phyloP scores from a whole-genome alignment of 495 filamentous ascomycete genomes.

The Podospora appendiculata region DNA sequence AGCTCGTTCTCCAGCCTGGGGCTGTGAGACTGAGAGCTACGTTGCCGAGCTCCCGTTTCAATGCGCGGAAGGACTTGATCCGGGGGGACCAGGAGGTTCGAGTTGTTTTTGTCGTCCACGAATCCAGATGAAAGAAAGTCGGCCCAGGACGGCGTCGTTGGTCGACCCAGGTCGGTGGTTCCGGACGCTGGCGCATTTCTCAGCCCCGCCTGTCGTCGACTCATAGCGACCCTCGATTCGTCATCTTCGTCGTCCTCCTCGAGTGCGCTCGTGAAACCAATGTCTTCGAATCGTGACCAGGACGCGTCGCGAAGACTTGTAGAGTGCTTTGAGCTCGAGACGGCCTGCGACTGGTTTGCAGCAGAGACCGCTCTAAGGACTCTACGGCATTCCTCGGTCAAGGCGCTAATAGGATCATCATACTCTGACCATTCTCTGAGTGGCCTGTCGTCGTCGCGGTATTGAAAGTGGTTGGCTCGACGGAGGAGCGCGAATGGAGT shows the following conservation, averaged over 20 bases:
- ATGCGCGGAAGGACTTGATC: conserved; percentile 90
- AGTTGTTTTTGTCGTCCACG: conserved; percentile 56
- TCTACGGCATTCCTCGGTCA: conserved; percentile 89
- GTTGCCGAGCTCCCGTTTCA: conserved; percentile 57
- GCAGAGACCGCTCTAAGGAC: conserved; percentile 84
- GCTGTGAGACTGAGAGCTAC: conserved; percentile 83
- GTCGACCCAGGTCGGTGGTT: conserved; percentile 61
- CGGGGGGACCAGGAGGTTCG: conserved; percentile 68
- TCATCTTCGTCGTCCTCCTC: conserved; percentile 63
- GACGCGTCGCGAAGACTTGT: conserved; percentile 73
- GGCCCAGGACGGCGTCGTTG: conserved; percentile 95
- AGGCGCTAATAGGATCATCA: conserved; percentile 78
- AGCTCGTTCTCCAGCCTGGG: conserved; percentile 55
- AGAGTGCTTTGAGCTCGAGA: conserved; percentile 57
- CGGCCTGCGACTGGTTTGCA: conserved; percentile 68
- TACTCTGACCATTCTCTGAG: conserved; percentile 77
- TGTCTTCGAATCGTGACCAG: conserved; percentile 94
- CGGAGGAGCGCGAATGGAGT: conserved; percentile 89
- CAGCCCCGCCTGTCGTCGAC: conserved; percentile 34
- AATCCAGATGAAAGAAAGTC: conserved; percentile 96
- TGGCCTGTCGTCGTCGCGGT: conserved; percentile 77
- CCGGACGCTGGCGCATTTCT: conserved; percentile 56
- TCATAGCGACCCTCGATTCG: conserved; percentile 32
- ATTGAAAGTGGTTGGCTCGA: conserved; percentile 90
- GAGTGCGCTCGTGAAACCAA: conserved; percentile 78